Conservation (phyloP, 2,329 filamentous ascomycete genomes). For the Pyricularia grisea region DNA sequence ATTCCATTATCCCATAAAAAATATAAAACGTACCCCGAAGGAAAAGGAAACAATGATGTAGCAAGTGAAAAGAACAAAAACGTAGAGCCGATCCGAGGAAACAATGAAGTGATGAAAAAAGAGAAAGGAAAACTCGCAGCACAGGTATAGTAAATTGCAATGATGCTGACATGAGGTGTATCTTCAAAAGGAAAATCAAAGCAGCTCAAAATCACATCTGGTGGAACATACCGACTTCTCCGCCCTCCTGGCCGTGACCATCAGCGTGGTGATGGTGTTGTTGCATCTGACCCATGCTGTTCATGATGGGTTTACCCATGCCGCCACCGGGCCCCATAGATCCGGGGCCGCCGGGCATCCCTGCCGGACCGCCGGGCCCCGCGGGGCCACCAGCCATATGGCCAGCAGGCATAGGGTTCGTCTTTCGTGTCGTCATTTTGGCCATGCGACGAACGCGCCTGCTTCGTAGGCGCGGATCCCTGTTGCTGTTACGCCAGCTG, state of each 20-base stretch:
- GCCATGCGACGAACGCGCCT: conserved; percentile 89
- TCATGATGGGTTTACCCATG: conserved; percentile 59
- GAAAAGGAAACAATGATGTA: conserved; percentile 12
- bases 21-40: not conserved
- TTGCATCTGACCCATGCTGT: conserved; percentile 59
- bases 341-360: conserved; percentile 52
- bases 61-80: conserved; percentile 11
- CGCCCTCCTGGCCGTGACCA: conserved; percentile 55
- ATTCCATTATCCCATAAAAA: conserved; percentile 1
- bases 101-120: conserved; percentile 12
- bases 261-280: conserved; percentile 67
- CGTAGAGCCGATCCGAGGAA: conserved; percentile 15
- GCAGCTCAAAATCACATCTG: conserved; percentile 60
- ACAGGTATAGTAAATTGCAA: conserved; percentile 18
- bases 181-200: conserved; percentile 19
- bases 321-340: conserved; percentile 49
- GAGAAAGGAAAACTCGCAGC: conserved; percentile 19
- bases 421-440: conserved; percentile 73
- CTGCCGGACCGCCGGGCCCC: conserved; percentile 39
- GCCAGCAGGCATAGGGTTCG: conserved; percentile 26
- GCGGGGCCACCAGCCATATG: conserved; percentile 15
- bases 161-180: conserved; percentile 8
- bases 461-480: conserved; percentile 84
- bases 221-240: conserved; percentile 97
- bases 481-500: conserved; percentile 98